Conservation (phyloP, 352 stramenopile species). For the Aphanomyces stellatus region DNA sequence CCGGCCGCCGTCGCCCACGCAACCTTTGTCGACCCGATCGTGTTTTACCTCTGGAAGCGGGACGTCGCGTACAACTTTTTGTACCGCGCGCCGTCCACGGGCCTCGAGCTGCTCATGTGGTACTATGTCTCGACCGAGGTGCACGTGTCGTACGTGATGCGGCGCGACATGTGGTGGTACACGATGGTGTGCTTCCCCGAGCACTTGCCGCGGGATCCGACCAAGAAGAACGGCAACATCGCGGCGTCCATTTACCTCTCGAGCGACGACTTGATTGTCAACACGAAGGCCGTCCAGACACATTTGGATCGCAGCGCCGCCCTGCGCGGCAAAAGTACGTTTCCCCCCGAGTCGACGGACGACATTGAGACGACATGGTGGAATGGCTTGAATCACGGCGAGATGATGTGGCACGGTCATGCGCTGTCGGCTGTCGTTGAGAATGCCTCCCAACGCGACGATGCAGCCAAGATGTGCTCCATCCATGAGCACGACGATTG, state of each 20-base stretch:
- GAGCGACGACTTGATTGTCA: constrained; percentile 1
- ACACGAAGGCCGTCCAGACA: neutral
- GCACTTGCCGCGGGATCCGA: constrained; percentile 1
- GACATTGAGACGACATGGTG: neutral
- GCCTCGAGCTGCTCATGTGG: neutral
- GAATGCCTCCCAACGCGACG: no score
- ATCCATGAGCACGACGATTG: no score
- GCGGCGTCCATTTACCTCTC: neutral
- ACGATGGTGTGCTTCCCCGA: constrained; percentile 8
- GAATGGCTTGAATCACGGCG: constrained; percentile 1
- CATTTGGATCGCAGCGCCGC: neutral
- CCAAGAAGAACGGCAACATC: neutral
- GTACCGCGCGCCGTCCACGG: neutral
- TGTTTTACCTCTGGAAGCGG: constrained; percentile 6
- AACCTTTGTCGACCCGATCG: constrained; percentile 10
- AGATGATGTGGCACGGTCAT: neutral
- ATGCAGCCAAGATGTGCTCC: no score
- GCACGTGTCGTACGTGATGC: constrained; percentile 2
- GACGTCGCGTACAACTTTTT: constrained; percentile 18
- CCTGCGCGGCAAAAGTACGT: neutral
- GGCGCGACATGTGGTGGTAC: constrained; percentile 16
- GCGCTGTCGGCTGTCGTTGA: neutral
- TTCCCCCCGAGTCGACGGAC: neutral
- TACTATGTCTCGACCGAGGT: constrained; percentile 14
- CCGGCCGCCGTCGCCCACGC: neutral